phyloP scores from a whole-genome alignment of 75 land plant species.

The Sequoia sempervirens region DNA sequence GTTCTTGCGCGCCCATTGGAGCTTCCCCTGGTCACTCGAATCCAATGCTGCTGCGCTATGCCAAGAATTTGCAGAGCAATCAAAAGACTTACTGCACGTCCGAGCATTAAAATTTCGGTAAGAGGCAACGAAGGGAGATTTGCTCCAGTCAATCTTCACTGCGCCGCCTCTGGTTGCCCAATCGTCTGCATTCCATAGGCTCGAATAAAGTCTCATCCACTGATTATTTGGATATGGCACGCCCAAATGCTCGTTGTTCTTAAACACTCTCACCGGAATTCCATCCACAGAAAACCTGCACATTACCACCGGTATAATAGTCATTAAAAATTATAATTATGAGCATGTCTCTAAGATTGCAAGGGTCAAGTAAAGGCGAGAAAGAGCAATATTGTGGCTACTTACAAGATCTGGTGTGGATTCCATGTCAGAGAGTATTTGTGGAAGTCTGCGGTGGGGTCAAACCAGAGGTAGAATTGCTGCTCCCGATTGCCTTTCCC shows the following conservation, averaged over 20 bases:
- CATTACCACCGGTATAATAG: too few relatives aligned
- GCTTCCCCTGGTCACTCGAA: background rate
- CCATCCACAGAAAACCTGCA: conserved; percentile 29
- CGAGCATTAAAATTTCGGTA: conserved; percentile 18
- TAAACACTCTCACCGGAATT: conserved; percentile 18
- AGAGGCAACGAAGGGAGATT: conserved; percentile 17
- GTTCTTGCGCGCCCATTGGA: background rate
- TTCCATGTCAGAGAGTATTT: too few relatives aligned
- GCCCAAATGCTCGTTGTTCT: conserved; percentile 34
- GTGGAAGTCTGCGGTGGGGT: too few relatives aligned
- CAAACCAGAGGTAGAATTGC: too few relatives aligned
- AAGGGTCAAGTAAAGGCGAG: too few relatives aligned
- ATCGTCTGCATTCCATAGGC: conserved; percentile 12
- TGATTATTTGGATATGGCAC: conserved; percentile 25
- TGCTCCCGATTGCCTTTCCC: too few relatives aligned
- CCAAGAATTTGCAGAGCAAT: background rate
- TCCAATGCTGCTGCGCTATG: background rate
- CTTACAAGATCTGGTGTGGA: too few relatives aligned
- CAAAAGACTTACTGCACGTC: conserved; percentile 23
- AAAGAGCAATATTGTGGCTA: too few relatives aligned
- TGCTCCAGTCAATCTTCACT: conserved; percentile 14
- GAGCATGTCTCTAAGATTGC: too few relatives aligned
- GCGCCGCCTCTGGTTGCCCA: conserved; percentile 21
- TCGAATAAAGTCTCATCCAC: conserved; percentile 18
- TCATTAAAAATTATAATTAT: too few relatives aligned